These are phyloP conservation scores for Camellia japonica DNA, from an alignment of 148 eudicot genomes.

Conservation along the genomic window DNA sequence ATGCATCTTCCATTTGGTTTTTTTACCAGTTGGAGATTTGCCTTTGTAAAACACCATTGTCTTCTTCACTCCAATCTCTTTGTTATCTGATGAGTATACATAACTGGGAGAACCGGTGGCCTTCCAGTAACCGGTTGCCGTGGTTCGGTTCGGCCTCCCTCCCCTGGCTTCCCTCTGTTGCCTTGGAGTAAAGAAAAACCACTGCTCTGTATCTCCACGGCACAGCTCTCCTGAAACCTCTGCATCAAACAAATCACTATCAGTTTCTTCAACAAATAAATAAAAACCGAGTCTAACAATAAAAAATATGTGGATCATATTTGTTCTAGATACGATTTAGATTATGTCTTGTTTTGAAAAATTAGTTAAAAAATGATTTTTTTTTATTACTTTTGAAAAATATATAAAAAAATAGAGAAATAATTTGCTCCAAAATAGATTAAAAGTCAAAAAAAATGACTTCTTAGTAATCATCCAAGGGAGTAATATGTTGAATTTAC, in stretches of 20 bases:
- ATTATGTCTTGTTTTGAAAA: no score
- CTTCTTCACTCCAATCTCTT: constrained; percentile 50
- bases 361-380: no score
- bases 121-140: constrained; percentile 58
- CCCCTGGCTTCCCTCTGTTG: constrained; percentile 55
- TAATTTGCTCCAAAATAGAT: no score
- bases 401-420: no score
- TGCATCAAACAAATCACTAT: background rate
- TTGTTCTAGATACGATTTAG: no score
- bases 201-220: constrained; percentile 45
- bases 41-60: constrained; percentile 63
- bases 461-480: no score
- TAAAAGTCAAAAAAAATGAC: no score
- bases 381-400: no score
- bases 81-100: constrained; percentile 37
- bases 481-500: no score
- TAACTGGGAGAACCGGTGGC: constrained; percentile 54
- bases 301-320: no score
- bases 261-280: no score
- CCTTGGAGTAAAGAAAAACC: constrained; percentile 54
- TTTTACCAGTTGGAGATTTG: constrained; percentile 45
- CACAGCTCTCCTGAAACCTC: constrained; percentile 46
- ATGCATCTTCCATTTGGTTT: constrained; percentile 64
- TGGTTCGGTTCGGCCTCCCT: constrained; percentile 51
- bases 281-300: no score